Percentiles rank a stretch among this genome's conserved stretches.
phyloP scores from a whole-genome alignment of 345 rosid species.

The Ceriops zippeliana region DNA sequence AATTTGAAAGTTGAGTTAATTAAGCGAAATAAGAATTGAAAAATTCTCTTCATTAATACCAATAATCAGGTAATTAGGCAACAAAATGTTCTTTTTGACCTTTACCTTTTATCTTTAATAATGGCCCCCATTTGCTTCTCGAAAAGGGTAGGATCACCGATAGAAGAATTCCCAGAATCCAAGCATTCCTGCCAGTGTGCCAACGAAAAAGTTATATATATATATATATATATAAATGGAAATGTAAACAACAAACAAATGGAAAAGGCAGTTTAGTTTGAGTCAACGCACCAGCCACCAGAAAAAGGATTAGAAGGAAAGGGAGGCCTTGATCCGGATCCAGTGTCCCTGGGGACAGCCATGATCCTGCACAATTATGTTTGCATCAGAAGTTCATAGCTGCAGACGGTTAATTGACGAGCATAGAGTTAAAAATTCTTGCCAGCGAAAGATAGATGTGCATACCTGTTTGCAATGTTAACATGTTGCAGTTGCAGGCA shows the following conservation, averaged over 20 bases:
- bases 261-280: neutral
- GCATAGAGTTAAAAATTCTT: neutral
- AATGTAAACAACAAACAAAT: too few relatives aligned
- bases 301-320: neutral
- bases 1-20: neutral
- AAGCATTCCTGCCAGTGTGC: constrained; percentile 39
- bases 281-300: constrained; percentile 1
- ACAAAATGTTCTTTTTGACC: neutral
- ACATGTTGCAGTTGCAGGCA: neutral
- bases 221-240: too few relatives aligned
- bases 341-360: neutral
- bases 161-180: constrained; percentile 45
- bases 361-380: neutral
- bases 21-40: neutral
- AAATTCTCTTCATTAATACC: neutral
- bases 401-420: neutral
- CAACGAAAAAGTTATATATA: neutral
- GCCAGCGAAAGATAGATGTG: neutral
- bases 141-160: constrained; percentile 41
- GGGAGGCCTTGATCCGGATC: neutral
- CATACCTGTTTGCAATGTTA: neutral
- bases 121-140: constrained; percentile 40
- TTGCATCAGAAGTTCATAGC: neutral
- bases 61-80: neutral
- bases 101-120: constrained; percentile 38